Percentiles rank a stretch among this genome's conserved stretches.
Conservation (phyloP, 495 filamentous ascomycete genomes). For the Penicillium waksmanii region DNA sequence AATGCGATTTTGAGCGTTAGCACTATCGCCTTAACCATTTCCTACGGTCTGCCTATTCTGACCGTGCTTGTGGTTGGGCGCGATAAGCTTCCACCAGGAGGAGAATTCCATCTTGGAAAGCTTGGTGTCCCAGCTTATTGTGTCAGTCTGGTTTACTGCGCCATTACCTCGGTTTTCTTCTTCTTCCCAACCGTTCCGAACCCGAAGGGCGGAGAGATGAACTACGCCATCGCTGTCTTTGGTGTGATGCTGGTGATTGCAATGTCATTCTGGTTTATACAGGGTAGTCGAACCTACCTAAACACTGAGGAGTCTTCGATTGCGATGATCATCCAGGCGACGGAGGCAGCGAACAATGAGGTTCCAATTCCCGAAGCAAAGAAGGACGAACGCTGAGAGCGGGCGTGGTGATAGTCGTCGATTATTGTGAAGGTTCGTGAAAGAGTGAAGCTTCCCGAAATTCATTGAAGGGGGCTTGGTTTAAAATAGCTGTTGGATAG, state of each 20-base stretch:
- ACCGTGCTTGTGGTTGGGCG: constrained; percentile 43
- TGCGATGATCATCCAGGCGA: constrained; percentile 40
- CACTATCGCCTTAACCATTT: constrained; percentile 50
- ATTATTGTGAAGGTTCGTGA: neutral
- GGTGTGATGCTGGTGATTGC: constrained; percentile 52
- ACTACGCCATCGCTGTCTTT: constrained; percentile 52
- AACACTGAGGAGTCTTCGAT: constrained; percentile 40
- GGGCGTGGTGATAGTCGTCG: neutral
- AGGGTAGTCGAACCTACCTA: constrained; percentile 40
- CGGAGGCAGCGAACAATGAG: constrained; percentile 33
- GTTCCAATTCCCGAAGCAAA: constrained; percentile 14
- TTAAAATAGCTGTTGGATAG: neutral
- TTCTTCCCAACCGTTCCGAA: constrained; percentile 47
- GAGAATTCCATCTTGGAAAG: constrained; percentile 41
- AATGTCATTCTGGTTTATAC: constrained; percentile 45
- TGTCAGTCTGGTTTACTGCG: constrained; percentile 46
- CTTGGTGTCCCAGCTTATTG: constrained; percentile 39
- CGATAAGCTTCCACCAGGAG: constrained; percentile 43
- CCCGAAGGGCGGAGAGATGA: constrained; percentile 46
- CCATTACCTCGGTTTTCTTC: constrained; percentile 49
- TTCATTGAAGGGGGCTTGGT: neutral
- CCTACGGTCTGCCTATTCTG: constrained; percentile 47
- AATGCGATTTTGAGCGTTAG: constrained; percentile 50
- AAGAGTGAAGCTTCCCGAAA: neutral
- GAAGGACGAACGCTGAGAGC: constrained; percentile 12